Base-by-base conservation (phyloP, 2,329 filamentous ascomycete species). In the Microcyclospora pomicola region DNA sequence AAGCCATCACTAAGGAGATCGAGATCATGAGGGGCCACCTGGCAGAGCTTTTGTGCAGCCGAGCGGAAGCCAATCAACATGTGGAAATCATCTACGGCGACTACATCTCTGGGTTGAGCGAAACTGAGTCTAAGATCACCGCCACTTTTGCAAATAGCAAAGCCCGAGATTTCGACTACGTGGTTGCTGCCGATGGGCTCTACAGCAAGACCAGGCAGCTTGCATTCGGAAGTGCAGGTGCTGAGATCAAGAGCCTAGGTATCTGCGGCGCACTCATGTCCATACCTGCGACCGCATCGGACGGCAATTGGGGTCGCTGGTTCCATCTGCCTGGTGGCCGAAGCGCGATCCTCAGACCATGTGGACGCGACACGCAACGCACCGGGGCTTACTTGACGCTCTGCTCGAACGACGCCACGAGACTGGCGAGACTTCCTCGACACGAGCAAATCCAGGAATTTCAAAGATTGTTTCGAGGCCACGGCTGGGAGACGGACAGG, bases 1-100 rank as follows among this genome's bases (percentile, higher is more conserved):
- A 27, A 27, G n/a, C 34, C 14, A 58, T 71, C 15, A 68, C 67
- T 0, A 61, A 58, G 0, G 70, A 75, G 15, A 66, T 63, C 29
- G 72, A 75, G 52, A 73, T 75, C 34, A 40, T 75, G 61, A 58
- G 72, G 7, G 70, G 67, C 0, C 67, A 73, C 37, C 44, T 75
- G 24, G 65, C 62, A 10, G 49, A 47, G 1, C 46, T 74, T 2
- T 40, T 75, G 0, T 61, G 68, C 6, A 38, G 49, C 5, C 46
- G 40, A 13, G 47, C 47, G 5, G 51, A 43, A 16, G 44, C 43
- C 4, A 40, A 46, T 6, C 19, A 24, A 24, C 19, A 24, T 24
- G 46, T 51, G 9, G 28, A 48, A 15, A 53, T 53, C 33, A 6
- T 41, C 27, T 41, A 41, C 19, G 41, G 33, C 28, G 28, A 43